Evolutionary conservation across 176 grass and related monocot genomes (phyloP).

Genomic region (Tillandsia leiboldiana): DNA sequence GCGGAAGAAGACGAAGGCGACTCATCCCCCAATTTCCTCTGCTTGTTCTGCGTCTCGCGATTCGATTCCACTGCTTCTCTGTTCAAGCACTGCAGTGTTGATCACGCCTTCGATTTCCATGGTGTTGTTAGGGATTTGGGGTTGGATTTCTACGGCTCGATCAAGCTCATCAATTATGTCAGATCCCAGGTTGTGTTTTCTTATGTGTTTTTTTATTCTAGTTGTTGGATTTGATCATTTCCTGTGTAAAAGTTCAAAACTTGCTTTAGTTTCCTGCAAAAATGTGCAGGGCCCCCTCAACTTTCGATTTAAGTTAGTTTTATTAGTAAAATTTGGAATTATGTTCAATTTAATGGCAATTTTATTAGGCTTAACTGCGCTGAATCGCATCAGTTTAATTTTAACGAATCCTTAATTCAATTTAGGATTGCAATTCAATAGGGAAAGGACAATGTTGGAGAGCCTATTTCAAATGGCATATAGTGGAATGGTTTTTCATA

Average conservation of each 20-base stretch:
- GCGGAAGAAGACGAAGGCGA: conserved; percentile 32
- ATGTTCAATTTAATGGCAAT: too few relatives aligned
- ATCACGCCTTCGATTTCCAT: conserved; percentile 65
- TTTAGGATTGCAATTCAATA: too few relatives aligned
- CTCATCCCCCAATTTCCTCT: conserved; percentile 28
- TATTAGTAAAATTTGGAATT: too few relatives aligned
- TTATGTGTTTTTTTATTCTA: neutral
- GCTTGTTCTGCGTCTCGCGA: conserved; percentile 60
- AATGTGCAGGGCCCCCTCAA: too few relatives aligned
- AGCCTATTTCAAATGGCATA: too few relatives aligned
- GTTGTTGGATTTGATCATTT: neutral
- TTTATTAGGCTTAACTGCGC: too few relatives aligned
- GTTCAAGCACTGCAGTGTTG: conserved; percentile 49
- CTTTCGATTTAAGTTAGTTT: too few relatives aligned
- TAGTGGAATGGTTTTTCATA: too few relatives aligned
- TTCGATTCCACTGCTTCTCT: conserved; percentile 43
- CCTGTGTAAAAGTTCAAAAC: neutral
- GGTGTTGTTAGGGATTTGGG: conserved; percentile 27
- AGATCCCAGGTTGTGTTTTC: conserved; percentile 49
- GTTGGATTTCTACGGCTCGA: conserved; percentile 82
- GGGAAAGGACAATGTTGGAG: too few relatives aligned
- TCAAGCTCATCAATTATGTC: conserved; percentile 83
- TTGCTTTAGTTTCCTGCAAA: neutral
- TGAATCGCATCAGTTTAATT: too few relatives aligned
- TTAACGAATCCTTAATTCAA: too few relatives aligned